Conservation (phyloP, 108 stramenopile genomes). For the Cylindrotheca fusiformis region DNA sequence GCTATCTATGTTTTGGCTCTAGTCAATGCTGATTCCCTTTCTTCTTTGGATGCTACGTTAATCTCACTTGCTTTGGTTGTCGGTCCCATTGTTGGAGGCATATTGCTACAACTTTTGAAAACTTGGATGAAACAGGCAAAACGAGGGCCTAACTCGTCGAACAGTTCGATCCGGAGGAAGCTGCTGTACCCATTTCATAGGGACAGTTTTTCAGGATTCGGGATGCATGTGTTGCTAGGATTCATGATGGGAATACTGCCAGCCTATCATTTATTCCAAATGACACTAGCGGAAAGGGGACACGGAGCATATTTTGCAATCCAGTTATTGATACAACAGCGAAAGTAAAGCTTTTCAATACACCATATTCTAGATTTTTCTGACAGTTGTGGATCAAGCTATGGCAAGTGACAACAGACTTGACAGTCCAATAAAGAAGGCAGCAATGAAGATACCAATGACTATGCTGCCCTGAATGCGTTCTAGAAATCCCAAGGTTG, state of each 20-base stretch:
- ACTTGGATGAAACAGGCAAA: neutral
- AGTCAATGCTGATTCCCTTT: neutral
- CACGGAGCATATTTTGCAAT: neutral
- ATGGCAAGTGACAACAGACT: too few species aligned
- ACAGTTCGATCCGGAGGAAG: neutral
- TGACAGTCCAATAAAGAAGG: too few species aligned
- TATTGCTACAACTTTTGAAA: neutral
- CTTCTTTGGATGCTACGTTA: neutral
- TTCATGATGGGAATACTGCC: neutral
- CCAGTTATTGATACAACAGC: too few species aligned
- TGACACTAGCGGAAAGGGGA: neutral
- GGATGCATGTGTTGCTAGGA: neutral
- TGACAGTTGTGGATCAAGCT: too few species aligned
- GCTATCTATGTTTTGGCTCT: neutral
- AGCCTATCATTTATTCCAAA: neutral
- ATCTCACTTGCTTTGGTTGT: neutral
- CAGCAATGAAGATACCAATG: too few species aligned
- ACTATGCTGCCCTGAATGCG: too few species aligned
- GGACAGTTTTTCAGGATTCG: neutral
- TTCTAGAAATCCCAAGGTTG: too few species aligned
- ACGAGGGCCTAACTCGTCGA: too few species aligned
- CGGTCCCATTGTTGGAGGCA: neutral
- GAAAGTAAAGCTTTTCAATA: too few species aligned
- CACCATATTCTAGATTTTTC: too few species aligned
- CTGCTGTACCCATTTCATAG: neutral